Conservation (phyloP, 768 basidiomycete genomes). For the Multifurca ochricompacta region DNA sequence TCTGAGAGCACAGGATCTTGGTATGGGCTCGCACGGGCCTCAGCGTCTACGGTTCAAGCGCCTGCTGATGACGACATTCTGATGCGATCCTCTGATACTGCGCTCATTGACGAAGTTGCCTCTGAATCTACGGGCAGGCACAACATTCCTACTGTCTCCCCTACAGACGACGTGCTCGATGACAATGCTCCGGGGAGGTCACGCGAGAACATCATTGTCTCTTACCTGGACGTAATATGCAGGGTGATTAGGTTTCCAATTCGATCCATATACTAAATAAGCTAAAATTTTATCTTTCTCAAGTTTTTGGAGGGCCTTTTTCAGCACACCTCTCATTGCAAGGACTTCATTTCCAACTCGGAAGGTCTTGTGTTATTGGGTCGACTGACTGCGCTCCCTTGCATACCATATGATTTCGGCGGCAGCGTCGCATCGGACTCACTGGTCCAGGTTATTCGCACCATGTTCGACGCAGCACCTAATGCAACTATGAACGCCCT, state of each 20-base stretch:
- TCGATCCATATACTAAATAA: background rate
- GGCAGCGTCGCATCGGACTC: slow-evolving; percentile 81
- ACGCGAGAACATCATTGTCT: slow-evolving; percentile 70
- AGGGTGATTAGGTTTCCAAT: slow-evolving; percentile 41
- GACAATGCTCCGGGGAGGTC: slow-evolving; percentile 30
- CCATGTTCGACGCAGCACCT: slow-evolving; percentile 82
- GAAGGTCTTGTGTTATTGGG: slow-evolving; percentile 71
- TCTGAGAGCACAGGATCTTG: slow-evolving; percentile 55
- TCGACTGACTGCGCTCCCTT: slow-evolving; percentile 72
- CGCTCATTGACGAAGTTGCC: background rate
- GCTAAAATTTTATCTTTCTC: slow-evolving; percentile 2
- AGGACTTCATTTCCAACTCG: slow-evolving; percentile 73
- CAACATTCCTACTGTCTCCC: background rate
- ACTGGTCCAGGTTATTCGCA: slow-evolving; percentile 80
- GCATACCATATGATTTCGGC: slow-evolving; percentile 83
- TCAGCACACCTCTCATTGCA: slow-evolving; percentile 83
- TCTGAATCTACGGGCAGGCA: slow-evolving; percentile 11
- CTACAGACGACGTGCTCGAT: slow-evolving; percentile 11
- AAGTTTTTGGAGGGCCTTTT: slow-evolving; percentile 94
- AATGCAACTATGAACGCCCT: slow-evolving; percentile 67
- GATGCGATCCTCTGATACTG: slow-evolving; percentile 15
- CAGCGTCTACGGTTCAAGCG: background rate
- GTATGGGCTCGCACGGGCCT: slow-evolving; percentile 45
- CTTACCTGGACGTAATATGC: slow-evolving; percentile 72
- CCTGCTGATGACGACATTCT: slow-evolving; percentile 14